Percentiles rank a stretch among this genome's conserved stretches.
Evolutionary conservation across 176 grass and related monocot species (phyloP).

Genomic region (Melocanna baccifera): DNA sequence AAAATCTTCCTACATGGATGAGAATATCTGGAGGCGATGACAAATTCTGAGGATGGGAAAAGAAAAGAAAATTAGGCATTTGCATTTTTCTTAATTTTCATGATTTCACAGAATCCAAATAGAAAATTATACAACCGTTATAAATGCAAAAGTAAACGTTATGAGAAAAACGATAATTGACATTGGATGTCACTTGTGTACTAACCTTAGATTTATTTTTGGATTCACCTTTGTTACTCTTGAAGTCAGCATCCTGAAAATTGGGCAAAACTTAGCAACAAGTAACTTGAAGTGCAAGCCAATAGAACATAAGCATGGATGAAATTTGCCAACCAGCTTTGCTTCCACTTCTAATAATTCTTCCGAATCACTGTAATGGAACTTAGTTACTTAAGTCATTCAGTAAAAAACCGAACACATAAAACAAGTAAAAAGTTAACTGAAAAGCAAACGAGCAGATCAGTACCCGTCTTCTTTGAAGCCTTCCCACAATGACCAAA

Average conservation of each 20-base stretch:
- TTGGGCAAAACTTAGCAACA: slow-evolving; percentile 28
- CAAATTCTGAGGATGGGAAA: not conserved
- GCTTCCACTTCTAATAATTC: slow-evolving; percentile 92
- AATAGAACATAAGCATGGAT: slow-evolving; percentile 7
- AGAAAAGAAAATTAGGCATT: slow-evolving; percentile 1
- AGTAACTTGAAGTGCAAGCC: not conserved
- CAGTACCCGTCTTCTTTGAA: slow-evolving; percentile 83
- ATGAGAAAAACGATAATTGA: not conserved
- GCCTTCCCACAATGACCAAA: slow-evolving; percentile 97
- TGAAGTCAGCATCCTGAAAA: slow-evolving; percentile 80
- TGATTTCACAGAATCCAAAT: not conserved
- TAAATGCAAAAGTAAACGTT: not conserved
- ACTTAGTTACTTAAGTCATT: slow-evolving; percentile 12
- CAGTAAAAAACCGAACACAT: slow-evolving; percentile 10
- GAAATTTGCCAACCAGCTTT: slow-evolving; percentile 65
- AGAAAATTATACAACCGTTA: not conserved
- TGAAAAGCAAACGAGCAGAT: not conserved
- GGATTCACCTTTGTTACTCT: slow-evolving; percentile 56
- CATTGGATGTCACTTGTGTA: not conserved
- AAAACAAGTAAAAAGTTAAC: slow-evolving; percentile 1
- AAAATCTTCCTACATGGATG: not conserved
- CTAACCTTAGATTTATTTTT: slow-evolving; percentile 78
- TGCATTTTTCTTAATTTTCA: not conserved
- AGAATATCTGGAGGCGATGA: not conserved
- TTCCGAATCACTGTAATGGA: slow-evolving; percentile 62